Evolutionary conservation across 768 basidiomycete genomes (phyloP).

Genomic region (Royoungia palumana): DNA sequence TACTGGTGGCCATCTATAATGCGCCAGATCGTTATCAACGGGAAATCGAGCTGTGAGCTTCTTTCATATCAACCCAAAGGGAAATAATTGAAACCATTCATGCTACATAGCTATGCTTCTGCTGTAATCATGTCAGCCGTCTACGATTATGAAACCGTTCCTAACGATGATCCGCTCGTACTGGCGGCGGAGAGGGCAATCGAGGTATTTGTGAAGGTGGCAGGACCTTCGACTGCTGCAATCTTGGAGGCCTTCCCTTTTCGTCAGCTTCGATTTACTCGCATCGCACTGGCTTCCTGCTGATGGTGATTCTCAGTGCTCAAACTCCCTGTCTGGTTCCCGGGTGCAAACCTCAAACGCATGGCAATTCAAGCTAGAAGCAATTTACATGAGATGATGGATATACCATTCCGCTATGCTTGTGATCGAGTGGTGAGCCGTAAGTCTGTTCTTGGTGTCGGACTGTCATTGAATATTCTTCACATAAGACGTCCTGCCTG

Average conservation of each 20-base stretch:
- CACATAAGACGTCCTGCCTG: conserved; percentile 15
- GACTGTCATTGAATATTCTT: neutral
- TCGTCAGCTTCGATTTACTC: conserved; percentile 21
- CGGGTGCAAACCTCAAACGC: conserved; percentile 33
- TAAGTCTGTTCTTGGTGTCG: neutral
- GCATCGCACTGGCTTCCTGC: neutral
- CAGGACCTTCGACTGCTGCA: conserved; percentile 24
- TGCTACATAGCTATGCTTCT: conserved; percentile 28
- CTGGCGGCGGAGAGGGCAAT: conserved; percentile 31
- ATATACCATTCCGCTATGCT: conserved; percentile 30
- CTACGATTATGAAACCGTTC: conserved; percentile 32
- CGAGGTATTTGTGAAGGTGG: conserved; percentile 20
- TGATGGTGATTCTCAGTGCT: conserved; percentile 25
- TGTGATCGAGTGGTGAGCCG: conserved; percentile 21
- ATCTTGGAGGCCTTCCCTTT: conserved; percentile 32
- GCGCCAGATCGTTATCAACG: conserved; percentile 26
- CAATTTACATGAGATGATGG: conserved; percentile 28
- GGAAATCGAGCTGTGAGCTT: conserved; percentile 30
- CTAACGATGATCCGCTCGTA: conserved; percentile 27
- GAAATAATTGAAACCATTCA: conserved; percentile 1
- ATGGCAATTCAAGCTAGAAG: conserved; percentile 29
- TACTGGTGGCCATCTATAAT: conserved; percentile 21
- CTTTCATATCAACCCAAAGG: neutral
- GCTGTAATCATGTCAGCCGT: conserved; percentile 32
- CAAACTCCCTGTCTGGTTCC: conserved; percentile 34